Evolutionary conservation across 768 basidiomycete species (phyloP).

Genomic region (Pleurotus sapidus): DNA sequence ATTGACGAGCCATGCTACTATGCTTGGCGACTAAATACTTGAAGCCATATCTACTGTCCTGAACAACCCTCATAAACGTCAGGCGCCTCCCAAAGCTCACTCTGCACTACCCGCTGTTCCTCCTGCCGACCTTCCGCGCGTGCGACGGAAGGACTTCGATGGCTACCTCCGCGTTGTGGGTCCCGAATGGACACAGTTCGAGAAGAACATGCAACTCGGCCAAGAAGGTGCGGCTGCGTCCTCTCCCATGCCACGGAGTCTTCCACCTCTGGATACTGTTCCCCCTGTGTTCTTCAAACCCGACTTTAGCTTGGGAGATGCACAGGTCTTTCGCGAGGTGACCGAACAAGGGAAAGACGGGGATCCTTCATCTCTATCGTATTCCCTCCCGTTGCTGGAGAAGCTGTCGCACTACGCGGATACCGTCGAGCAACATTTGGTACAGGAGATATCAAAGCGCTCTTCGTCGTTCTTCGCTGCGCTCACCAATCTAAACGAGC

Average conservation of each 20-base stretch:
- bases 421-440: constrained; percentile 90
- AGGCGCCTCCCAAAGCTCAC: constrained; percentile 86
- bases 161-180: constrained; percentile 69
- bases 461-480: constrained; percentile 96
- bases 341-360: constrained; percentile 52
- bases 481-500: constrained; percentile 87
- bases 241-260: constrained; percentile 26
- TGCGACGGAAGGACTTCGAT: constrained; percentile 82
- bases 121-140: constrained; percentile 75
- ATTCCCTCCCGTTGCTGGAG: constrained; percentile 77
- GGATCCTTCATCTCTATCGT: constrained; percentile 62
- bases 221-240: constrained; percentile 30
- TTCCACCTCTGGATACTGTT: constrained; percentile 74
- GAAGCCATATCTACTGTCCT: constrained; percentile 92
- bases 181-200: constrained; percentile 77
- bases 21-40: constrained; percentile 3
- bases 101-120: constrained; percentile 71
- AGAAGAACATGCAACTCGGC: constrained; percentile 40
- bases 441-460: constrained; percentile 87
- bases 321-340: constrained; percentile 72
- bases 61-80: constrained; percentile 83
- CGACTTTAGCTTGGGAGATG: constrained; percentile 79
- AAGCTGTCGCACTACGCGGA: constrained; percentile 91
- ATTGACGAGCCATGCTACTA: neutral
- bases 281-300: constrained; percentile 79